These are phyloP conservation scores for Hypoxylon trugodes DNA, from an alignment of 495 filamentous ascomycete species.

Conservation along the genomic window DNA sequence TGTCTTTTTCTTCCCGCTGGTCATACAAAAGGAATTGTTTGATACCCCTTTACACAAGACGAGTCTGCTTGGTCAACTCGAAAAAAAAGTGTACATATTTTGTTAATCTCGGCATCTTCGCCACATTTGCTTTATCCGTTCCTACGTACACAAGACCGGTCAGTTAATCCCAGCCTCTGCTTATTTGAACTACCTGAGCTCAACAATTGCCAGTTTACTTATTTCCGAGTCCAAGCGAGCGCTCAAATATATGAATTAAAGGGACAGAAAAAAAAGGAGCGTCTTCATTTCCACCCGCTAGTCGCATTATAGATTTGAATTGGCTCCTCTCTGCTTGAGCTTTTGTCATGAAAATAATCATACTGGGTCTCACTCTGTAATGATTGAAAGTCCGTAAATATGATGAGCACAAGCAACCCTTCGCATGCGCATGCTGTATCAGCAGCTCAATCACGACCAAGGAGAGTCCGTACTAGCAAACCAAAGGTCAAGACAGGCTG, in stretches of 20 bases:
- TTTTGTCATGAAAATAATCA: slow-evolving; percentile 17
- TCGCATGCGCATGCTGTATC: slow-evolving; percentile 5
- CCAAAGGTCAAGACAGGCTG: slow-evolving; percentile 65
- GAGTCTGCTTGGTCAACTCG: slow-evolving; percentile 29
- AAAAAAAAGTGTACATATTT: slow-evolving; percentile 21
- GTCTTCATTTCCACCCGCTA: background rate
- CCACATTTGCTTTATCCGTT: slow-evolving; percentile 10
- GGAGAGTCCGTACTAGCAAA: slow-evolving; percentile 54
- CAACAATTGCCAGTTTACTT: slow-evolving; percentile 6
- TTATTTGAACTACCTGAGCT: slow-evolving; percentile 15
- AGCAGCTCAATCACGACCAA: slow-evolving; percentile 33
- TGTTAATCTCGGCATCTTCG: slow-evolving; percentile 20
- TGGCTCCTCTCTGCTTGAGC: background rate
- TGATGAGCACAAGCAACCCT: slow-evolving; percentile 15
- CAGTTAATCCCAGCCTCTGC: slow-evolving; percentile 13
- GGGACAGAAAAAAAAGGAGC: background rate
- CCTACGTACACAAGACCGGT: background rate
- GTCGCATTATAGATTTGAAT: background rate
- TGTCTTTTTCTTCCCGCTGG: slow-evolving; percentile 3
- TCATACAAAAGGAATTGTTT: slow-evolving; percentile 15
- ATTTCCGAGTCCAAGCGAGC: background rate
- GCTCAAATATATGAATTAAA: slow-evolving; percentile 1
- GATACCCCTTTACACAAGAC: slow-evolving; percentile 20
- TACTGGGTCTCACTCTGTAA: background rate
- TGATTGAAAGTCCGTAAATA: slow-evolving; percentile 16